phyloP scores from a whole-genome alignment of 2,329 filamentous ascomycete species.

The Fusarium odoratissimum region DNA sequence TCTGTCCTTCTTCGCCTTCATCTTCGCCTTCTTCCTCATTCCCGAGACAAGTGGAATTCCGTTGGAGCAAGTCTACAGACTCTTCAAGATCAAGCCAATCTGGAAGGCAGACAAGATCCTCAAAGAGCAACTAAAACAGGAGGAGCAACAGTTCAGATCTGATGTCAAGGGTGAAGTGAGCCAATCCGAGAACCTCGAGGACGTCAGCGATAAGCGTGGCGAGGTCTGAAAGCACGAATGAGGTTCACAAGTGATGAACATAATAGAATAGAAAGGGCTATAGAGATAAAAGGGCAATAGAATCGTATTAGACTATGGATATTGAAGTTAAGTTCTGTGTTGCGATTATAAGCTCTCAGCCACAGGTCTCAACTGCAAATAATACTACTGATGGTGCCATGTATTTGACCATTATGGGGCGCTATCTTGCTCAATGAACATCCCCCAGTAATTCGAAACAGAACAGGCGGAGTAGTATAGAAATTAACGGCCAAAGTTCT shows the following conservation, averaged over 20 bases:
- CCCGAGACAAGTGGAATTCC: slow-evolving; percentile 66
- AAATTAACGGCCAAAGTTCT: background rate
- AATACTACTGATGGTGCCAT: background rate
- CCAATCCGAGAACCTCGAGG: slow-evolving; percentile 13
- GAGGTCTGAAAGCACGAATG: background rate
- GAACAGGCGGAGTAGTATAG: no score
- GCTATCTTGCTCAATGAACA: background rate
- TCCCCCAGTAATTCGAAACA: background rate
- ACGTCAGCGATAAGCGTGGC: background rate
- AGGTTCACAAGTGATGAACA: fast-evolving
- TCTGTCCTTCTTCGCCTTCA: slow-evolving; percentile 58
- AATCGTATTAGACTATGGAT: background rate
- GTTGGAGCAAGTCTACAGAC: slow-evolving; percentile 60
- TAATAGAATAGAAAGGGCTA: background rate
- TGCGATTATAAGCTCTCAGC: background rate
- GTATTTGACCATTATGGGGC: background rate
- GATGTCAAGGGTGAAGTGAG: slow-evolving; percentile 32
- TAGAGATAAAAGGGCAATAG: background rate
- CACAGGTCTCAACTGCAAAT: background rate
- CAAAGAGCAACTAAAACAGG: slow-evolving; percentile 31
- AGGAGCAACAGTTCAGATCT: slow-evolving; percentile 38
- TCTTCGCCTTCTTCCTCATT: slow-evolving; percentile 63
- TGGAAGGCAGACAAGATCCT: slow-evolving; percentile 39
- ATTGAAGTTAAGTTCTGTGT: background rate
- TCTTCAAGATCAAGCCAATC: slow-evolving; percentile 55